Conservation (phyloP, 2,329 filamentous ascomycete species). For the Penicillium vulpinum region DNA sequence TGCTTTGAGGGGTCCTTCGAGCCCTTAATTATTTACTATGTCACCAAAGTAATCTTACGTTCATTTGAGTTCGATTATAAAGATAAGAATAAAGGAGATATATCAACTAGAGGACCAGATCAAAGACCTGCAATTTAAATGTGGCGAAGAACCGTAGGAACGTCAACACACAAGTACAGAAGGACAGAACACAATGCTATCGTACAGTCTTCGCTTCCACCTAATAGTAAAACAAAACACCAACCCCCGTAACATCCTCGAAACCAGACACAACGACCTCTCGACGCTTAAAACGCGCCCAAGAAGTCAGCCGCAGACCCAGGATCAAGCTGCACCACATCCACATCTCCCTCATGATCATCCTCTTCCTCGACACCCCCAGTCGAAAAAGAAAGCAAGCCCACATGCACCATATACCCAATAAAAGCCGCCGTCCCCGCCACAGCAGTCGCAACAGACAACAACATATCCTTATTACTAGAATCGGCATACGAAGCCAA, state of each 20-base stretch:
- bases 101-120: not conserved
- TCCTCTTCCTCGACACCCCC: not conserved
- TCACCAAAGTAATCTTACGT: not conserved
- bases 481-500: constrained; percentile 27
- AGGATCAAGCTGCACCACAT: constrained; percentile 3
- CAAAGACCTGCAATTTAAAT: not conserved
- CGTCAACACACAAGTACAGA: not conserved
- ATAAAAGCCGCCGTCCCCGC: constrained; percentile 38
- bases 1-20: too few relatives aligned
- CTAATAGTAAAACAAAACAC: not conserved
- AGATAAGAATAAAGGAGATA: not conserved
- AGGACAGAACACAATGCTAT: constrained; percentile 4
- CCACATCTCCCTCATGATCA: constrained; percentile 15
- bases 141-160: not conserved
- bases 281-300: not conserved
- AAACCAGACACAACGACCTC: not conserved
- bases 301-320: constrained; percentile 21
- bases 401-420: constrained; percentile 39
- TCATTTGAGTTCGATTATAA: not conserved
- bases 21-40: not conserved
- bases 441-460: constrained; percentile 38
- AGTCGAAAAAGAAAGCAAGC: constrained; percentile 23
- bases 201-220: constrained; percentile 9
- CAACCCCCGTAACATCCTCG: not conserved
- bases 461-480: constrained; percentile 36